A percentile compares a stretch with the other conserved stretches of the same genome.
Conservation (phyloP, 805 yeast genomes). For the Wickerhamiella sorbophila region DNA sequence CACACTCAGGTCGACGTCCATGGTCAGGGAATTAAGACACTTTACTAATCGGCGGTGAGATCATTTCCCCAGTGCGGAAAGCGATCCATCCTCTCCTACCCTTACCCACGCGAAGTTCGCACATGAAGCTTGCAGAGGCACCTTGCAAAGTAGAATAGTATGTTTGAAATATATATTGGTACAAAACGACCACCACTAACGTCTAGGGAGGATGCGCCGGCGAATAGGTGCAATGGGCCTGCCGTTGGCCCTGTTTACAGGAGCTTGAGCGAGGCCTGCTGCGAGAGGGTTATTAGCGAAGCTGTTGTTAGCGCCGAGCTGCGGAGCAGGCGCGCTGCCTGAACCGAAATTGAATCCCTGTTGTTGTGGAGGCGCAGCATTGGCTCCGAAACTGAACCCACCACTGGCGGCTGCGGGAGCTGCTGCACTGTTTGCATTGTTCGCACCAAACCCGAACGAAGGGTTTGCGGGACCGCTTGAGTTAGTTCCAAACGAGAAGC, state of each 20-base stretch:
- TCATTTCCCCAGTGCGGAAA: neutral
- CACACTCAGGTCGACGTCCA: constrained; percentile 15
- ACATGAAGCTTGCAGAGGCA: no score
- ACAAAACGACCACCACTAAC: no score
- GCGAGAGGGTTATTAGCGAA: constrained; percentile 1
- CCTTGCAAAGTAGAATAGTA: no score
- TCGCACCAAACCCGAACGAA: neutral
- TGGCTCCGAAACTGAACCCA: neutral
- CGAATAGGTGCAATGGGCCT: neutral
- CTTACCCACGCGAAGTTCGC: no score
- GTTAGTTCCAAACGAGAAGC: constrained; percentile 5
- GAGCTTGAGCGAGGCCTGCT: neutral
- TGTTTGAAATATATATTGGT: no score
- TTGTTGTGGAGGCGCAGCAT: no score
- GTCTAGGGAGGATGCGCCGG: constrained; percentile 1
- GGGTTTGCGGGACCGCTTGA: neutral
- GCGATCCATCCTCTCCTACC: no score
- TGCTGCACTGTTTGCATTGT: no score
- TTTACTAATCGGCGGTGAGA: neutral
- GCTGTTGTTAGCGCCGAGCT: no score
- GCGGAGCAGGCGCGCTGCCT: neutral
- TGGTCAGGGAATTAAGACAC: neutral
- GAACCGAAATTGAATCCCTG: no score
- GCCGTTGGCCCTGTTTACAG: neutral
- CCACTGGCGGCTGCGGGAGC: neutral